Conservation (phyloP, 192 early-diverging fungal species). For the Coemansia sp. region DNA sequence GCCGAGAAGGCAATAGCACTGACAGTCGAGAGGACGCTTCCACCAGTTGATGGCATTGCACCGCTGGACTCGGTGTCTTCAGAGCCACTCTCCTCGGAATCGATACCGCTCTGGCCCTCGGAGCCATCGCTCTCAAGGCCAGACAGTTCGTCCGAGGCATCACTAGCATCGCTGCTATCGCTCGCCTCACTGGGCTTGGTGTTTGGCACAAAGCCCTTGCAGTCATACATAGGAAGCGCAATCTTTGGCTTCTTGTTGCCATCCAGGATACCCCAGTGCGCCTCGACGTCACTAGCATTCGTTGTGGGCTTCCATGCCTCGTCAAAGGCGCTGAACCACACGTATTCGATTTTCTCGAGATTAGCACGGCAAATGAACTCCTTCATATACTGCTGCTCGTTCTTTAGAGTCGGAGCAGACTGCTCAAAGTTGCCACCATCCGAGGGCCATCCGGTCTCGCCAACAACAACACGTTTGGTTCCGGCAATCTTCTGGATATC, state of each 20-base stretch:
- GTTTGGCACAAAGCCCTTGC: slow-evolving; percentile 45
- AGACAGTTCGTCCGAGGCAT: not conserved
- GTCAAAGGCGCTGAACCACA: slow-evolving; percentile 69
- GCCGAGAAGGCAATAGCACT: slow-evolving; percentile 16
- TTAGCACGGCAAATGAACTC: slow-evolving; percentile 65
- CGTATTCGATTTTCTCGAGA: slow-evolving; percentile 57
- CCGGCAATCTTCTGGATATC: slow-evolving; percentile 51
- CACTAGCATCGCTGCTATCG: not conserved
- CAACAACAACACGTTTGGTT: slow-evolving; percentile 58
- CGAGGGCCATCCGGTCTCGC: slow-evolving; percentile 74
- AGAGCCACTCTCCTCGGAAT: slow-evolving; percentile 1
- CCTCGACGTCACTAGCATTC: slow-evolving; percentile 56
- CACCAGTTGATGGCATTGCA: slow-evolving; percentile 11
- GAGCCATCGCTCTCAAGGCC: not conserved
- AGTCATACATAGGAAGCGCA: slow-evolving; percentile 48
- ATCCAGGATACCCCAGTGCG: slow-evolving; percentile 54
- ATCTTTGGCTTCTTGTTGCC: slow-evolving; percentile 53
- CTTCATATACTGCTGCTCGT: slow-evolving; percentile 63
- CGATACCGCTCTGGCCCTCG: not conserved
- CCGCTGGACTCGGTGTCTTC: slow-evolving; percentile 10
- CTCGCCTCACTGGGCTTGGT: slow-evolving; percentile 5
- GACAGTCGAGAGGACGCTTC: not conserved
- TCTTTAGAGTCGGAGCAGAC: slow-evolving; percentile 58
- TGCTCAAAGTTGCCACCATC: slow-evolving; percentile 44
- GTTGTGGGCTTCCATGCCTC: slow-evolving; percentile 65